Evolutionary conservation across 768 basidiomycete genomes (phyloP), one percentile per base, ranked within the genome.

Genomic region (Leccinellum luteum): DNA sequence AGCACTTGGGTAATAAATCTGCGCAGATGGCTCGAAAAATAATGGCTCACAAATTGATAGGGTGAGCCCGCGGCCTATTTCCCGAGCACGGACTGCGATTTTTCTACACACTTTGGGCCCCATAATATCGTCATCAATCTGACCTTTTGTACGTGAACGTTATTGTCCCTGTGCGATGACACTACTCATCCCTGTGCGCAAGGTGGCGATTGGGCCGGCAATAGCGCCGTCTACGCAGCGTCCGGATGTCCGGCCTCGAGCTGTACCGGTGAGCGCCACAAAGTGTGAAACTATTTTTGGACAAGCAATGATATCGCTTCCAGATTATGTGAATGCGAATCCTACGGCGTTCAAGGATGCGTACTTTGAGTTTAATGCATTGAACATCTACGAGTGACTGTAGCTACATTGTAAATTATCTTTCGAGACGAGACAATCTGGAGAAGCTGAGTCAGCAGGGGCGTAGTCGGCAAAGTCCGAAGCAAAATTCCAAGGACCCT

Each of bases 41-140:
- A 2, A 12, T 48, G 23, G 17, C 53, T 56, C 21, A 52, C n/a
- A 4, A 21, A 17, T 9, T 9, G 15, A 10, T 17, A 84, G 84
- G 85, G 87, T 6, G 79, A 72, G 0, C 86, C 88, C 2, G 66
- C 71, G 8, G 88, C 85, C 4, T 76, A 75, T 64, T 90, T 89
- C 72, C 85, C 86, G 3, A 78, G 74, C 65, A 82, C 78, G 6
- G 73, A 77, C 55, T 91, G 88, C 65, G 74, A 86, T 59, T 76
- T 91, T 45, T 61, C 75, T 51, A 70, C 74, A 49, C 73, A 83
- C 56, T 81, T 89, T 63, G 74, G 77, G 6, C 60, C 74, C 0
- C 78, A 87, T 62, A 83, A 83, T 57, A 87, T 87, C 57, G n/a
- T 60, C 15, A 55, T 60, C 47, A 44, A 60, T 19, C 15, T 47